Evolutionary conservation across 2,329 filamentous ascomycete species (phyloP), one percentile per base, ranked within the genome.

Genomic region (Fusarium virguliforme): DNA sequence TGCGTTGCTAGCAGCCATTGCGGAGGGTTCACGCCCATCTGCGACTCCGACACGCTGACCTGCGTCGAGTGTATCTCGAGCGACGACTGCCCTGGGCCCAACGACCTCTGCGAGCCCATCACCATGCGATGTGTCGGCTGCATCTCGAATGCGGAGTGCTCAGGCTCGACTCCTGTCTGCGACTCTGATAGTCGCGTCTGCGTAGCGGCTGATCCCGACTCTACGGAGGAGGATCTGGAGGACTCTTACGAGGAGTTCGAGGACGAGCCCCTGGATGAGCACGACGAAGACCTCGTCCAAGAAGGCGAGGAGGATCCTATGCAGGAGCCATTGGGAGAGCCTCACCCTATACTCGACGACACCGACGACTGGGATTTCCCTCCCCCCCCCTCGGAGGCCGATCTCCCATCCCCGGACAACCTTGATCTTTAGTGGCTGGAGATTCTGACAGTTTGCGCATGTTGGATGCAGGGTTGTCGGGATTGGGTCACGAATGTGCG

Each of bases 41-140:
- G 43, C 43, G 15, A 50, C 9, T 30, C 43, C 43, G 43, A 50
- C 9, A 50, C 43, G 6, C 32, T 50, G 26, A 50, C 43, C 6
- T 50, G 43, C 43, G 43, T 50, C 6, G 26, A 24, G 8, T 50
- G 43, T 30, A 30, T 50, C 32, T 50, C 43, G 12, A 50, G 43
- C 26, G 43, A 50, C n/a, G 43, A 50, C 26, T 50, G 43, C 9
- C 43, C 43, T 4, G 43, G 43, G 26, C 8, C 12, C 5, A 50
- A 50, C 43, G 43, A 50, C 43, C 43, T 50, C 18, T 50, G 43
- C 43, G 43, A 50, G 8, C 26, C 43, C 15, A 50, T 50, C 26
- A 8, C 26, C 0, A 1, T 50, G 43, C 30, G 43, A 18, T 50
- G 43, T 13, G 43, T 50, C 1, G 43, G 43, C 7, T 50, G 43